Conservation (phyloP, 352 stramenopile species). For the Globisporangium cederbergense region DNA sequence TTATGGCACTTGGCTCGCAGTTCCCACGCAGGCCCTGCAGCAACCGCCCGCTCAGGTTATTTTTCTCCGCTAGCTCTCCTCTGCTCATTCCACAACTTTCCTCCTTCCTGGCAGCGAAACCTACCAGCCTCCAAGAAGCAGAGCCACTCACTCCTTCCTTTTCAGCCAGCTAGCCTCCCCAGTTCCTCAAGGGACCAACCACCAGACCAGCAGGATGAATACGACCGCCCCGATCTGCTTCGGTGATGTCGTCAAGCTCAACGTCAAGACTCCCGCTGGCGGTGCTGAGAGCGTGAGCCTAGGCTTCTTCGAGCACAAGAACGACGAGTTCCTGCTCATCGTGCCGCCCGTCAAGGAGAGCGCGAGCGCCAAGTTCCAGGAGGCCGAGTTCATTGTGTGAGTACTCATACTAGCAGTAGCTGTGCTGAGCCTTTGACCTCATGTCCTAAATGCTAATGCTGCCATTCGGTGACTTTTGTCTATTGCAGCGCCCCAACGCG, state of each 20-base stretch:
- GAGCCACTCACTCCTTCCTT: neutral
- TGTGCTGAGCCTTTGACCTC: neutral
- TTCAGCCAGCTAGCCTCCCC: neutral
- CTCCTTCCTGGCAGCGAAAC: constrained; percentile 10
- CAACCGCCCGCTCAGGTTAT: constrained; percentile 9
- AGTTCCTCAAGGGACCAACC: neutral
- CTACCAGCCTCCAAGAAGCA: constrained; percentile 3
- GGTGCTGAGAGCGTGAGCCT: constrained; percentile 18
- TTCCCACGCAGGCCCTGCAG: neutral
- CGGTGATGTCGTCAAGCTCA: constrained; percentile 50
- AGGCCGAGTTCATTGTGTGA: constrained; percentile 74
- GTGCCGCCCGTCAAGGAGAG: constrained; percentile 49
- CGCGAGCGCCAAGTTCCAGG: constrained; percentile 31
- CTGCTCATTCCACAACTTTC: constrained; percentile 11
- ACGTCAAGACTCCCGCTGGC: constrained; percentile 23
- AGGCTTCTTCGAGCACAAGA: constrained; percentile 53
- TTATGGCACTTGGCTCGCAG: neutral
- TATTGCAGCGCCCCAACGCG: constrained; percentile 30
- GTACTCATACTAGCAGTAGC: constrained; percentile 11
- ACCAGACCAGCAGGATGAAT: constrained; percentile 19
- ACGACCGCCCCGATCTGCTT: constrained; percentile 36
- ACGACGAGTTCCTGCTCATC: constrained; percentile 47
- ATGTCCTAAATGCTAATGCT: too few species aligned
- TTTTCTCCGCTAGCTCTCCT: neutral
- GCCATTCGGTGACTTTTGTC: neutral